A percentile compares a stretch with the other conserved stretches of the same genome.
Conservation (phyloP, 495 filamentous ascomycete genomes). For the Venustampulla echinocandica region DNA sequence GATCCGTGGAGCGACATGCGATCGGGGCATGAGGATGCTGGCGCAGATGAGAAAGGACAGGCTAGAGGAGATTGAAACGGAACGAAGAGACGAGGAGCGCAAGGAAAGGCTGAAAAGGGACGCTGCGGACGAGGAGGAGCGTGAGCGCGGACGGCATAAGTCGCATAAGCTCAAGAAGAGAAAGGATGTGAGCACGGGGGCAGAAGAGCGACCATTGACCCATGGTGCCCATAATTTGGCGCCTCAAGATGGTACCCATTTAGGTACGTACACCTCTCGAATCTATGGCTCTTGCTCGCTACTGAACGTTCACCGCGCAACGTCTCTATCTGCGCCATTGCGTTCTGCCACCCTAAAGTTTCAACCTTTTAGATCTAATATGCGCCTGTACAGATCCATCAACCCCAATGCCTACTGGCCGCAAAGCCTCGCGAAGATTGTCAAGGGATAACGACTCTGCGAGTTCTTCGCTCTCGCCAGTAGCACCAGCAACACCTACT, state of each 20-base stretch:
- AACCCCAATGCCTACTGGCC: conserved; percentile 5
- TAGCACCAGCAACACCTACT: conserved; percentile 24
- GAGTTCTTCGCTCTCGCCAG: conserved; percentile 57
- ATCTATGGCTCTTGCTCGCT: not conserved
- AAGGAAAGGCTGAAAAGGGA: conserved; percentile 31
- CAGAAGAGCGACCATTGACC: conserved; percentile 50
- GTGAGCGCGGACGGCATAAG: conserved; percentile 29
- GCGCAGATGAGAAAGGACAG: conserved; percentile 54
- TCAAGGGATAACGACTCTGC: conserved; percentile 35
- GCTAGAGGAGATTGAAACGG: conserved; percentile 35
- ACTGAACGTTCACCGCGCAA: not conserved
- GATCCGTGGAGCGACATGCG: conserved; percentile 50
- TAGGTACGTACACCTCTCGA: conserved; percentile 47
- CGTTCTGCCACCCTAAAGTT: not conserved
- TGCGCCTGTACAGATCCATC: conserved; percentile 1
- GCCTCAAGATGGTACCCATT: conserved; percentile 59
- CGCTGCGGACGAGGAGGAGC: conserved; percentile 38
- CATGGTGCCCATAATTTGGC: conserved; percentile 56
- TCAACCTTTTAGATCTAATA: not conserved
- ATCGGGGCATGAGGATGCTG: conserved; percentile 65
- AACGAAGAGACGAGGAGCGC: conserved; percentile 32
- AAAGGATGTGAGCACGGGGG: conserved; percentile 38
- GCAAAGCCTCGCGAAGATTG: conserved; percentile 9
- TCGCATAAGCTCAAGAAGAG: conserved; percentile 48
- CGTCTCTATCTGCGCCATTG: not conserved